Base-by-base conservation (phyloP, 129 eudicot genomes). In the Lonicera japonica region DNA sequence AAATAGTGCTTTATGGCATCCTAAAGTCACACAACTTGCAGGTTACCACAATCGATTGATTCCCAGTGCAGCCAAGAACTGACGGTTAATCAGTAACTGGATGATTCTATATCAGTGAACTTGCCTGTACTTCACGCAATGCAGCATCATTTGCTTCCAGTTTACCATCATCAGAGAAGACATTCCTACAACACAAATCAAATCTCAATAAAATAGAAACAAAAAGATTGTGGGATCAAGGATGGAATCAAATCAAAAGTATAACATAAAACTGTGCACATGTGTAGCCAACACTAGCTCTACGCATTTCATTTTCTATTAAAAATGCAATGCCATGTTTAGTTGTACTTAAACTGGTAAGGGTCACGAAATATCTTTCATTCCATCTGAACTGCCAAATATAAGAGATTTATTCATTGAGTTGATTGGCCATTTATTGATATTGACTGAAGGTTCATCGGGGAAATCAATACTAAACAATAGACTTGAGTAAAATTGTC, bases 101-200 rank as follows among this genome's bases (percentile, higher is more conserved):
- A n/a, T n/a, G n/a, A n/a, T n/a, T n/a, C n/a, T 6, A 29, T 29
- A 56, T 57, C 24, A 54, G 61, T 29, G 41, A 53, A 75, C 77
- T 67, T 68, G 72, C 97, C 95, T 78, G 81, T 40, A 83, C 95
- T 66, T 79, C 83, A 20, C 60, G 86, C 61, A 70, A 63, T 43
- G 88, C 91, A 71, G 75, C 80, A 53, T 60, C 87, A 85, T 70
- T 79, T 72, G 80, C 83, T 61, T 80, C 74, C 0, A 82, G 77
- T 46, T 75, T 39, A 59, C 83, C 85, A 60, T 90, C 97, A 71
- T 83, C 97, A 39, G 91, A 76, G 65, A 82, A 90, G 43, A 90
- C 79, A 79, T 90, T 90, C 85, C 97, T 90, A 55, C 67, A 75
- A n/a, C 46, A 61, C 36, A 45, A 80, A 61, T 38, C 54, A 67